phyloP scores from a whole-genome alignment of 495 filamentous ascomycete genomes.

The Hypoxylon fuscum region DNA sequence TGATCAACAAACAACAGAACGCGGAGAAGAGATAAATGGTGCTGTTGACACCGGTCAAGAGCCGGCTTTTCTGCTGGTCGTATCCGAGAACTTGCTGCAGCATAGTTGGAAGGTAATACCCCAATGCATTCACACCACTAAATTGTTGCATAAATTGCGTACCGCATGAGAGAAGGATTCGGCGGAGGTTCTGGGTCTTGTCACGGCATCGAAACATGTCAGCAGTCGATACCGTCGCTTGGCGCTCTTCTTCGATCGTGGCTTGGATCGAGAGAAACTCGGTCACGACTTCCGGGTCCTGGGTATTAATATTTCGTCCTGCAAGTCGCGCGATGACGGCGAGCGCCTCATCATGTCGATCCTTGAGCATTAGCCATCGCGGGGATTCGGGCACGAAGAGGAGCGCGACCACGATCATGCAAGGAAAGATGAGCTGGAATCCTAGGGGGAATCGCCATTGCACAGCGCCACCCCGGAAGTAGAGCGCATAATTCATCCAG shows the following conservation, averaged over 20 bases:
- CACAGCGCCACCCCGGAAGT: slow-evolving; percentile 43
- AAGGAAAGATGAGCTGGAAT: slow-evolving; percentile 57
- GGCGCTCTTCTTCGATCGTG: slow-evolving; percentile 41
- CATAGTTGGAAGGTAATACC: slow-evolving; percentile 44
- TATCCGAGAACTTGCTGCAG: slow-evolving; percentile 41
- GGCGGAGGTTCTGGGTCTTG: slow-evolving; percentile 45
- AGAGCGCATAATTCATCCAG: slow-evolving; percentile 53
- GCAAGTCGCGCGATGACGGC: slow-evolving; percentile 46
- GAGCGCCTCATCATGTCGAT: slow-evolving; percentile 41
- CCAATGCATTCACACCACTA: slow-evolving; percentile 39
- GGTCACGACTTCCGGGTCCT: slow-evolving; percentile 23
- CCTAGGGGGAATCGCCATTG: slow-evolving; percentile 62
- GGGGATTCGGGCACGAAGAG: slow-evolving; percentile 50
- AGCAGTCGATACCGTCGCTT: too few species aligned
- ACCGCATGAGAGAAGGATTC: slow-evolving; percentile 43
- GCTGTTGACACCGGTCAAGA: slow-evolving; percentile 42
- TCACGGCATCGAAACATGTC: slow-evolving; percentile 45
- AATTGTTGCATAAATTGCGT: slow-evolving; percentile 48
- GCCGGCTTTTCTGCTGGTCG: slow-evolving; percentile 36
- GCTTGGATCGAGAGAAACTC: slow-evolving; percentile 43
- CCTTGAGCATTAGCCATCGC: slow-evolving; percentile 43
- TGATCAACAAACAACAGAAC: slow-evolving; percentile 38
- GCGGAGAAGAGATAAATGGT: slow-evolving; percentile 43
- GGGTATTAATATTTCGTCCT: slow-evolving; percentile 38
- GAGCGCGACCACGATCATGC: slow-evolving; percentile 48